A percentile compares a stretch with the other conserved stretches of the same genome.
Conservation (phyloP, 768 basidiomycete species). For the Naganishia friedmannii region DNA sequence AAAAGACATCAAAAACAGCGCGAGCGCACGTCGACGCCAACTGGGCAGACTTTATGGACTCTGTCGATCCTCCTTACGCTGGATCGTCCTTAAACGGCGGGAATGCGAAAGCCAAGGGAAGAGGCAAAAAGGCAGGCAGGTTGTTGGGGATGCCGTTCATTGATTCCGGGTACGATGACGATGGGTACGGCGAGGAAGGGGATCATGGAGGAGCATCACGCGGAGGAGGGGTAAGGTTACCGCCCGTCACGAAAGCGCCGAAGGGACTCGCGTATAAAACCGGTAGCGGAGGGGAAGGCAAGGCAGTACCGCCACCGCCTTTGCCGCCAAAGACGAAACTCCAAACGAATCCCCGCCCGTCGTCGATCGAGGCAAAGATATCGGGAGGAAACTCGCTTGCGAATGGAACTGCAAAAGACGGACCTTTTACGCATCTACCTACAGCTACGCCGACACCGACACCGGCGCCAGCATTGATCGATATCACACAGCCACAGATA, state of each 20-base stretch:
- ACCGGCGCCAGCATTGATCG: no score
- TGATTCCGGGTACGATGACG: slow-evolving; percentile 1
- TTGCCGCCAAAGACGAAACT: neutral
- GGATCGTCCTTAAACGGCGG: neutral
- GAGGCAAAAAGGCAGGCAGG: neutral
- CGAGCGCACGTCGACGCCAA: slow-evolving; percentile 24
- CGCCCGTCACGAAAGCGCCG: slow-evolving; percentile 7
- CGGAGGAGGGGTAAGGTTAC: neutral
- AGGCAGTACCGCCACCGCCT: neutral
- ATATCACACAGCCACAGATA: no score
- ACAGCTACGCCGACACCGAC: no score
- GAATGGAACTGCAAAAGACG: neutral
- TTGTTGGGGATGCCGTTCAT: neutral
- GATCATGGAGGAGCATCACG: neutral
- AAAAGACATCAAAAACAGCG: neutral
- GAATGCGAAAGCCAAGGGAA: neutral
- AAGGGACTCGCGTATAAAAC: slow-evolving; percentile 2
- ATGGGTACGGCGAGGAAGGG: neutral
- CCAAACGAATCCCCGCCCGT: no score
- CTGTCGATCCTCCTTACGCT: neutral
- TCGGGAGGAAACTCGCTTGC: neutral
- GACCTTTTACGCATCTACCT: no score
- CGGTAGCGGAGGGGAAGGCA: neutral
- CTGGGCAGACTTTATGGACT: slow-evolving; percentile 25
- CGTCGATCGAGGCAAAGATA: neutral